Evolutionary conservation across 306 rosid genomes (phyloP), one percentile per base, ranked within the genome.

Genomic region (Cicer judaicum): DNA sequence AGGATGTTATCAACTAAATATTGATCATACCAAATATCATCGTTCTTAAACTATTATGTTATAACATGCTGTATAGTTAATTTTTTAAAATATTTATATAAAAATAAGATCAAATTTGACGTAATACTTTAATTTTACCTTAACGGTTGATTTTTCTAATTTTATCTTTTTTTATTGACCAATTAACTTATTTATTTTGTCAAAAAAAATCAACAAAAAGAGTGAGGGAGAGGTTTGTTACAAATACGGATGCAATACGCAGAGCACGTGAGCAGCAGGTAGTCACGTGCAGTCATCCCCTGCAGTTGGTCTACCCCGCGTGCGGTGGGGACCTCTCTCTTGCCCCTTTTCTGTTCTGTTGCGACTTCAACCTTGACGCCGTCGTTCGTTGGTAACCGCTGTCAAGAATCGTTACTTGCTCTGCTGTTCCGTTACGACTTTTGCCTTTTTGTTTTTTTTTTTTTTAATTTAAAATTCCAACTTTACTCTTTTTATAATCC

Each of bases 281-380:
- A 47, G 78, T 82, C 88, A 87, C 89, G 86, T 89, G 93, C 60
- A 64, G 70, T 83, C 80, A 82, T 80, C 76, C 90, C 84, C 63
- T 72, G 79, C 82, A 79, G 85, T 80, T 82, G 81, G 78, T 87
- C 66, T 70, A 76, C 83, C 70, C 85, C 82, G 93, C 84, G 90
- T 90, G 91, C 87, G 87, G 89, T 88, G 88, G 91, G 92, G 86
- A 78, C 88, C 43, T n/a, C 24, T 42, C 42, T 29, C 41, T 40
- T 14, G 24, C 42, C 40, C 41, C 9, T 76, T 54, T 42, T 76
- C 62, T 39, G 39, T 78, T 76, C 62, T 39, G 21, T 78, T 48
- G 61, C 18, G 43, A n/a, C 60, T 73, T 48, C 53, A 15, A 52
- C 29, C 9, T 16, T 84, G 62, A 82, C 86, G 81, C 34, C 81